Evolutionary conservation across 2,329 filamentous ascomycete species (phyloP).

Genomic region (Cladosporium sp.): DNA sequence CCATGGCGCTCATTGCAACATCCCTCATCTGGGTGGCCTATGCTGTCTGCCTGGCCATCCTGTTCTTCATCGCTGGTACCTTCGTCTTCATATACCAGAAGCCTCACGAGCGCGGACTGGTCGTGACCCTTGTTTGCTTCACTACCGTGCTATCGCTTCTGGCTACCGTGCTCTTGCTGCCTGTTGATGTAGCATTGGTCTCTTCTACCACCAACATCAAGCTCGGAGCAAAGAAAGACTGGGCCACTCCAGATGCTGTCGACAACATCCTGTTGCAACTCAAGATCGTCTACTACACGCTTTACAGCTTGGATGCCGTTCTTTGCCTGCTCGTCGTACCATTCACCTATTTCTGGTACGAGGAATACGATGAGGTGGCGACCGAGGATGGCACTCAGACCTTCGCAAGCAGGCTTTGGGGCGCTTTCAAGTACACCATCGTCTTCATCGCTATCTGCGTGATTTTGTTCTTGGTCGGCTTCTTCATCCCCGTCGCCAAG

Average conservation of each 20-base stretch:
- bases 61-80: constrained; percentile 71
- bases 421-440: constrained; percentile 86
- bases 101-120: constrained; percentile 75
- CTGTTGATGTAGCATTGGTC: constrained; percentile 91
- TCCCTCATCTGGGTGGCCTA: constrained; percentile 95
- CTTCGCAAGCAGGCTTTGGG: constrained; percentile 66
- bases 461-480: constrained; percentile 83
- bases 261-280: constrained; percentile 74
- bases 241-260: constrained; percentile 81
- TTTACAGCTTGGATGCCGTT: constrained; percentile 87
- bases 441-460: constrained; percentile 76
- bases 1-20: constrained; percentile 71
- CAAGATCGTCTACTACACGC: constrained; percentile 83
- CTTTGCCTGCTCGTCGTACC: constrained; percentile 87
- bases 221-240: constrained; percentile 82
- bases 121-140: constrained; percentile 80
- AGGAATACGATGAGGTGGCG: constrained; percentile 92
- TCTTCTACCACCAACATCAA: constrained; percentile 77
- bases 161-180: constrained; percentile 85
- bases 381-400: constrained; percentile 74
- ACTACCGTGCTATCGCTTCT: constrained; percentile 82
- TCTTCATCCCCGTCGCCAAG: constrained; percentile 82
- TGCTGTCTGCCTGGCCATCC: constrained; percentile 71
- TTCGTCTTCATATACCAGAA: constrained; percentile 92
- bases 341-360: constrained; percentile 97